phyloP scores from a whole-genome alignment of 2,329 filamentous ascomycete species.

The Sclerotinia borealis region DNA sequence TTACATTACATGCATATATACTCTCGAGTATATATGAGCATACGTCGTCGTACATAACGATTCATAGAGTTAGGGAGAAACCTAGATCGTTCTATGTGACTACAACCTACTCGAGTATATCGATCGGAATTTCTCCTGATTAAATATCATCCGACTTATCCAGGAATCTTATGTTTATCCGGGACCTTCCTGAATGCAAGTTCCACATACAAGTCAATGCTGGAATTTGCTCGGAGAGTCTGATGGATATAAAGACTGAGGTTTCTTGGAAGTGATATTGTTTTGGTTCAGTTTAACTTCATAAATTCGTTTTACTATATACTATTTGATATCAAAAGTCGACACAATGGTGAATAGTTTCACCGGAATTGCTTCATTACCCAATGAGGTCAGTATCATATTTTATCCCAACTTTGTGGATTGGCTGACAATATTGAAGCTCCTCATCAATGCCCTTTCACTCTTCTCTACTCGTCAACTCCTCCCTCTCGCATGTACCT shows the following conservation, averaged over 20 bases:
- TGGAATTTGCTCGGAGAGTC: background rate
- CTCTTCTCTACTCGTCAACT: conserved; percentile 45
- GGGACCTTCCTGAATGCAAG: background rate
- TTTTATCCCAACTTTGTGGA: background rate
- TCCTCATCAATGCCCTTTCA: conserved; percentile 46
- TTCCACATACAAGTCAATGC: background rate
- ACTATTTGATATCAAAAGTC: background rate
- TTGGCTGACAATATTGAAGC: conserved; percentile 32
- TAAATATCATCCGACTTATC: background rate
- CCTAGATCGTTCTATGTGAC: background rate
- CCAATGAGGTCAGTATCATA: conserved; percentile 23
- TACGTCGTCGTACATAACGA: background rate
- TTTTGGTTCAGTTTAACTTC: background rate
- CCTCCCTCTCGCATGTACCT: conserved; percentile 52
- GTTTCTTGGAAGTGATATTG: background rate
- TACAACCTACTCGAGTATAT: background rate
- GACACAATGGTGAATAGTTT: conserved; percentile 17
- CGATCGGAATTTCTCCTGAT: background rate
- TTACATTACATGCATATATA: background rate
- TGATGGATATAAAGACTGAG: background rate
- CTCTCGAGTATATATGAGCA: no score
- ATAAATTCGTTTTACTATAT: background rate
- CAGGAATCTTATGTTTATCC: background rate
- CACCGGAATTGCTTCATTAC: conserved; percentile 19
- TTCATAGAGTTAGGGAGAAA: background rate